Percentiles rank a stretch among this genome's conserved stretches.
phyloP scores from a whole-genome alignment of 129 eudicot genomes.

The Flaveria brownii region DNA sequence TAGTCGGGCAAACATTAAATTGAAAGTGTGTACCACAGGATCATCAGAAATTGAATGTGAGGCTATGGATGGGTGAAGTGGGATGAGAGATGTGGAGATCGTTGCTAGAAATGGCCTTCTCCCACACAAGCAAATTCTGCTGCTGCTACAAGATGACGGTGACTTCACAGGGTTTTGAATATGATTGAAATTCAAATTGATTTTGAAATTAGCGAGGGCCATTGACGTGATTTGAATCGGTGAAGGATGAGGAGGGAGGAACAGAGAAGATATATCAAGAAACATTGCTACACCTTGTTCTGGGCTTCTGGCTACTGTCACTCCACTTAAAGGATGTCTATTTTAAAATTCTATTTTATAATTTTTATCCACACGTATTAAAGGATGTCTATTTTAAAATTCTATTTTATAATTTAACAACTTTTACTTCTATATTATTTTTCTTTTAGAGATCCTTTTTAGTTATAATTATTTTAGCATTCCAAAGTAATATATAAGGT shows the following conservation, averaged over 20 bases:
- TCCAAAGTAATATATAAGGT: no score
- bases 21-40: constrained; percentile 43
- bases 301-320: no score
- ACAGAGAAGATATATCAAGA: constrained; percentile 19
- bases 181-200: constrained; percentile 17
- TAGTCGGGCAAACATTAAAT: background rate
- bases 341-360: no score
- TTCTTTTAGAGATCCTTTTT: no score
- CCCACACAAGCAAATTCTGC: constrained; percentile 48
- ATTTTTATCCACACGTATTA: no score
- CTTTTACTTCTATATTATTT: no score
- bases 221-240: constrained; percentile 16
- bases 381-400: no score
- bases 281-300: background rate
- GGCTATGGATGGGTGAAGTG: constrained; percentile 47
- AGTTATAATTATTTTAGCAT: no score
- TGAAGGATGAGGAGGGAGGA: background rate
- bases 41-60: constrained; percentile 30
- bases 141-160: constrained; percentile 14
- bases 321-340: background rate
- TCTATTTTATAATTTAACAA: no score
- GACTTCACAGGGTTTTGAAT: constrained; percentile 28
- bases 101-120: constrained; percentile 65
- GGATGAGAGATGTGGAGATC: constrained; percentile 44
- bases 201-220: constrained; percentile 19